A percentile compares a stretch with the other conserved stretches of the same genome.
Evolutionary conservation across 768 basidiomycete species (phyloP).

Genomic region (Amyloporia xantha): DNA sequence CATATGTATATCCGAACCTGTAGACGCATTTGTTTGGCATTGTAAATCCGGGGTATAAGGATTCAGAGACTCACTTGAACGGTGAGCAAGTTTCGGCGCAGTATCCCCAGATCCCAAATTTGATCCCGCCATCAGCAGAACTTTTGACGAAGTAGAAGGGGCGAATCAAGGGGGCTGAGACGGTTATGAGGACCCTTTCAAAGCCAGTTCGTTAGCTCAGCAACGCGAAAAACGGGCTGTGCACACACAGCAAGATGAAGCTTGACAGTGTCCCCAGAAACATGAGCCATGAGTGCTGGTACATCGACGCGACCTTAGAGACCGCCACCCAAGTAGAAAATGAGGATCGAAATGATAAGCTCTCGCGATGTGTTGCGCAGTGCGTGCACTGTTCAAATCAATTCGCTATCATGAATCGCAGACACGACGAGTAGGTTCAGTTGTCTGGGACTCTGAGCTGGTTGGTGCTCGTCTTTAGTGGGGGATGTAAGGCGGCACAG

Average conservation of each 20-base stretch:
- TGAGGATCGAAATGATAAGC: not conserved
- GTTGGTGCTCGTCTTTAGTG: too few species aligned
- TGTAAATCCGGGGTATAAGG: not conserved
- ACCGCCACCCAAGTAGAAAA: not conserved
- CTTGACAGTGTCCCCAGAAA: conserved; percentile 8
- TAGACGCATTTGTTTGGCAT: not conserved
- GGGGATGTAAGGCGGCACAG: too few species aligned
- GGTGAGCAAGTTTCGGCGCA: conserved; percentile 2
- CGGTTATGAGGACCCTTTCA: conserved; percentile 6
- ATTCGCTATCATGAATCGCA: too few species aligned
- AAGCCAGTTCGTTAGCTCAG: not conserved
- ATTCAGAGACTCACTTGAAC: conserved; percentile 4
- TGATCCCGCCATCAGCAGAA: not conserved
- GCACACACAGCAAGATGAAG: conserved; percentile 11
- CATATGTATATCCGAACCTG: conserved; percentile 6
- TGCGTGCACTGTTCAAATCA: too few species aligned
- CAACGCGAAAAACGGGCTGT: not conserved
- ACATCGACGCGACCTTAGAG: not conserved
- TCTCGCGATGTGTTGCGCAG: too few species aligned
- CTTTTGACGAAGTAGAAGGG: conserved; percentile 7
- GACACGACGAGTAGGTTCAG: too few species aligned
- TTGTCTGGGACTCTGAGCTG: too few species aligned
- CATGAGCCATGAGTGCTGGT: conserved; percentile 8
- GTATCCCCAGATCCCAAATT: conserved; percentile 8
- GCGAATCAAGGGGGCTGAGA: conserved; percentile 8